Base-by-base conservation (phyloP, 371 early-diverging fungal genomes). In the Cokeromyces recurvatus region DNA sequence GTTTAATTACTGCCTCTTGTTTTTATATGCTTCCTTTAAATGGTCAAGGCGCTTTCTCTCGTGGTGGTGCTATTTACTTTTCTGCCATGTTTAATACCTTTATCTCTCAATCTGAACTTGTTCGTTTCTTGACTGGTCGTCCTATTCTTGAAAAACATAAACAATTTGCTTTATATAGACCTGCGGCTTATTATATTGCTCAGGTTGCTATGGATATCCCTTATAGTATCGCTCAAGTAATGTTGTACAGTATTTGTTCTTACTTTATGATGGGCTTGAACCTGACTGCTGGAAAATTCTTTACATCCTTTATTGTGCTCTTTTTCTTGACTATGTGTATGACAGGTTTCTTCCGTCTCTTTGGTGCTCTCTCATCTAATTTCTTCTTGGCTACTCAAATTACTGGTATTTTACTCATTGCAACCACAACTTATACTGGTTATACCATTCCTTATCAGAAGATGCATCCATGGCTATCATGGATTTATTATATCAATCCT, bases 401-500 rank as follows among this genome's bases (percentile, higher is more conserved):
- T 5, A 68, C 83, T 6, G 82, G 82, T 42, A 43, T 84, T 24
- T 38, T 76, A 27, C 60, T 89, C 5, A 52, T 86, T 47, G 64
- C 80, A 20, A 57, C 71, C 47, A 74, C 81, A 37, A 48, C 82
- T 8, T 82, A 85, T 44, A 72, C 74, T 29, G 86, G 87, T 12
- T 86, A 82, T 39, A 67, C 81, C 51, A 79, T 86, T 45, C 82
- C 83, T 4, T 71, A 71, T 15, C 48, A 55, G 15, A 50, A 66
- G 3, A 85, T 87, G 85, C 77, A 83, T 43, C 79, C 76, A 15
- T 83, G 82, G 78, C 70, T 87, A 43, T 68, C 54, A 36, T 85
- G 86, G 86, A 73, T 86, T 34, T 81, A 78, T 52, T 87, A 82
- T 77, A 78, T 86, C 47, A 82, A 82, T 37, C 84, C 89, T 6